Evolutionary conservation across 164 flowering plant species (phyloP).

Genomic region (Dillenia suffruticosa): DNA sequence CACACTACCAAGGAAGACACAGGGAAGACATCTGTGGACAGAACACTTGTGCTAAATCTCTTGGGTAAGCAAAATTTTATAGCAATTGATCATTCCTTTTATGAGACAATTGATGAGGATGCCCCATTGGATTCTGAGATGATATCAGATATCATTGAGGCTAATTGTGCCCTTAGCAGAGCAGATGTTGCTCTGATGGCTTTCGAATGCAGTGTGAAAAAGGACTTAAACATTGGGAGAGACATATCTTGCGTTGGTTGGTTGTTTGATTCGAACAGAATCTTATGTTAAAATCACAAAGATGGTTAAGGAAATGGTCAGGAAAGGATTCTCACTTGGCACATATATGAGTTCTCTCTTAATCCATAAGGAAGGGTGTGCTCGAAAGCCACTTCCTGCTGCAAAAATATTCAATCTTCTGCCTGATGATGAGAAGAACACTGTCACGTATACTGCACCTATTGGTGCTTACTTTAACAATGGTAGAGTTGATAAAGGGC

Average conservation of each 20-base stretch:
- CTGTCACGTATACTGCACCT: conserved; percentile 64
- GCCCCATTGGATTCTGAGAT: conserved; percentile 30
- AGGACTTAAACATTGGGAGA: conserved; percentile 39
- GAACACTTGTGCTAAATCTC: conserved; percentile 33
- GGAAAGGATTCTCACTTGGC: conserved; percentile 49
- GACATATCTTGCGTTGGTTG: conserved; percentile 57
- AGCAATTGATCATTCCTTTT: conserved; percentile 52
- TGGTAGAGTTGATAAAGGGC: conserved; percentile 56
- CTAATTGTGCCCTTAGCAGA: conserved; percentile 34
- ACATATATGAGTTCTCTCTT: conserved; percentile 40
- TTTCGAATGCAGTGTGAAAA: conserved; percentile 41
- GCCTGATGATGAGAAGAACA: conserved; percentile 46
- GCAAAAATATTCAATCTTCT: conserved; percentile 50
- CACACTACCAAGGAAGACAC: conserved; percentile 11
- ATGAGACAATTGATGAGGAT: conserved; percentile 27
- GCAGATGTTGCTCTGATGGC: conserved; percentile 53
- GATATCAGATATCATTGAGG: conserved; percentile 45
- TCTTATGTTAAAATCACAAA: conserved; percentile 34
- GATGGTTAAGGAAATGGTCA: conserved; percentile 50
- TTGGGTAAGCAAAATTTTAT: conserved; percentile 45
- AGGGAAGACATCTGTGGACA: conserved; percentile 22
- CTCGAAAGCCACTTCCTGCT: conserved; percentile 42
- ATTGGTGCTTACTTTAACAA: conserved; percentile 50
- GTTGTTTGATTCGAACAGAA: conserved; percentile 44
- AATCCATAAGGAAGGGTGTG: conserved; percentile 63